Evolutionary conservation across 1,284 basidiomycete genomes (phyloP).

Genomic region (Sanghuangporus weigelae): DNA sequence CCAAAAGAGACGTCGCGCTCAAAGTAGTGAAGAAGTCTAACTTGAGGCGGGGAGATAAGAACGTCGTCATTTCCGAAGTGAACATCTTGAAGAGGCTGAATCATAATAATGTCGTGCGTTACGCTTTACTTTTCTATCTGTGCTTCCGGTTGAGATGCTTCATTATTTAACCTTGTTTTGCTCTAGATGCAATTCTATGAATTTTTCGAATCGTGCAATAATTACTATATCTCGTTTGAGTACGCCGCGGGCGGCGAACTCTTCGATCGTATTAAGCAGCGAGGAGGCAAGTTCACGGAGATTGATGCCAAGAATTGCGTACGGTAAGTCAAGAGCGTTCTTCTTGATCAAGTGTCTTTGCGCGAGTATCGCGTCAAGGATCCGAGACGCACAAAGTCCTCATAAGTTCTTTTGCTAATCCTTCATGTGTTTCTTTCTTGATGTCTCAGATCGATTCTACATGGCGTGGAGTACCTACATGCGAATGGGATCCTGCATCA

Average conservation of each 20-base stretch:
- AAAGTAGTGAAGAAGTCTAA: constrained; percentile 33
- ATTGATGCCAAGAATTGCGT: constrained; percentile 11
- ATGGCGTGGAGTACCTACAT: constrained; percentile 16
- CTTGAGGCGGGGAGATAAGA: constrained; percentile 31
- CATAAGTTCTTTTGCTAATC: neutral
- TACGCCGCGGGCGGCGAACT: constrained; percentile 87
- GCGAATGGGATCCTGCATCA: constrained; percentile 14
- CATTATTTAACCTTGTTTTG: neutral
- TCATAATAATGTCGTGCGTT: constrained; percentile 12
- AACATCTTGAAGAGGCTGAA: constrained; percentile 6
- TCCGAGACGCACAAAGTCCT: too few relatives aligned
- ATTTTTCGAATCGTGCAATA: constrained; percentile 87
- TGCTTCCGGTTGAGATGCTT: neutral
- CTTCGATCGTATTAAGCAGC: constrained; percentile 77
- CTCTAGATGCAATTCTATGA: constrained; percentile 73
- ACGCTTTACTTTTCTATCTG: neutral
- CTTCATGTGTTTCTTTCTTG: neutral
- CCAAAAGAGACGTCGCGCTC: constrained; percentile 11
- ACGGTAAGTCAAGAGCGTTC: constrained; percentile 4
- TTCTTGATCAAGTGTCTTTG: too few relatives aligned
- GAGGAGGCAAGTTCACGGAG: constrained; percentile 22
- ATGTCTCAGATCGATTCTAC: constrained; percentile 9
- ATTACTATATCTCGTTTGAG: constrained; percentile 90
- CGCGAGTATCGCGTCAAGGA: too few relatives aligned
- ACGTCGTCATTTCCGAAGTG: constrained; percentile 16